Percentiles rank a stretch among this genome's conserved stretches.
phyloP scores from a whole-genome alignment of 768 basidiomycete genomes.

The Boletellus ananas region DNA sequence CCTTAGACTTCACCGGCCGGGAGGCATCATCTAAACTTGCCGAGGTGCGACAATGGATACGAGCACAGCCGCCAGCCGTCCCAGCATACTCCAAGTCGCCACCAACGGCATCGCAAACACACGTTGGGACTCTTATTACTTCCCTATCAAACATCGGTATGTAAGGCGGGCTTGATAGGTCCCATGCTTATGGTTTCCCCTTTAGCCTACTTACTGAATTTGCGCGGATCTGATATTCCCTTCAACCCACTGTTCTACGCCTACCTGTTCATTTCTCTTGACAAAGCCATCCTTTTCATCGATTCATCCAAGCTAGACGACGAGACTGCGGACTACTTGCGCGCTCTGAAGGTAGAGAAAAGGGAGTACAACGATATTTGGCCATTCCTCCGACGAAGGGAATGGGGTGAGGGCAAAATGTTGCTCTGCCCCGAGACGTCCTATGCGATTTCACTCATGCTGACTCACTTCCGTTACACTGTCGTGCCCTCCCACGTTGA shows the following conservation, averaged over 20 bases:
- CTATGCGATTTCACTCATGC: conserved; percentile 81
- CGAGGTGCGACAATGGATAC: conserved; percentile 69
- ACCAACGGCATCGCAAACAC: conserved; percentile 57
- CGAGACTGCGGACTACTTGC: conserved; percentile 56
- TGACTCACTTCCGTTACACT: conserved; percentile 79
- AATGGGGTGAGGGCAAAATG: conserved; percentile 80
- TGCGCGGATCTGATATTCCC: conserved; percentile 87
- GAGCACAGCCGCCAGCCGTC: conserved; percentile 51
- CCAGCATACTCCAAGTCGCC: conserved; percentile 60
- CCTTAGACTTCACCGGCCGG: conserved; percentile 65
- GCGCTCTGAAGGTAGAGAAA: conserved; percentile 52
- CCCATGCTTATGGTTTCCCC: conserved; percentile 2
- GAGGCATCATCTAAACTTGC: conserved; percentile 69
- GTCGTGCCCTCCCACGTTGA: conserved; percentile 68
- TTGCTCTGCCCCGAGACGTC: conserved; percentile 72
- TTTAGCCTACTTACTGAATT: conserved; percentile 80
- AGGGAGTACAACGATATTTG: conserved; percentile 76
- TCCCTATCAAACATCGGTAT: conserved; percentile 69
- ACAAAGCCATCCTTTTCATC: conserved; percentile 69
- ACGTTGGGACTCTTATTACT: conserved; percentile 64
- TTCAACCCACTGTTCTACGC: conserved; percentile 91
- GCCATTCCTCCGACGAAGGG: conserved; percentile 68
- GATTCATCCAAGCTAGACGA: conserved; percentile 61
- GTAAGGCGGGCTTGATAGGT: conserved; percentile 17
- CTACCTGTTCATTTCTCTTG: conserved; percentile 71